These are phyloP conservation scores for Asterella californica DNA, from an alignment of 225 moss, liverwort and hornwort species.

Conservation along the genomic window DNA sequence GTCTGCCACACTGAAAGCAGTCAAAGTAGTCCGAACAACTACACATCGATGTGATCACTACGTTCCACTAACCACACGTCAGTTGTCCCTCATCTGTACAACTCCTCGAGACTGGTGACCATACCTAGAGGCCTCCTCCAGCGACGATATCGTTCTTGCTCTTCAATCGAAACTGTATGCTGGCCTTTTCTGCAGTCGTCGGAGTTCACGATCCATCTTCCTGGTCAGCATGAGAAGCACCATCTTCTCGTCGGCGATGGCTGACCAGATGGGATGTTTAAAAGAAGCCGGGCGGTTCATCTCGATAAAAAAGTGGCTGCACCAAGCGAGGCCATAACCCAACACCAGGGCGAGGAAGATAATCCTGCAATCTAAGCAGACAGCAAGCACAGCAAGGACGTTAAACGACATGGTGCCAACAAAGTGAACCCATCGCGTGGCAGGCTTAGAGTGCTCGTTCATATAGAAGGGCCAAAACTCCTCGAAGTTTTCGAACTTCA, in stretches of 20 bases:
- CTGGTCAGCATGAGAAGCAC: constrained; percentile 81
- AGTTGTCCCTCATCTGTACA: constrained; percentile 18
- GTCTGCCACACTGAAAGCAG: not conserved
- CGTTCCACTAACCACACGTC: not conserved
- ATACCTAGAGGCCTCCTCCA: not conserved
- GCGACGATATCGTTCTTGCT: not conserved
- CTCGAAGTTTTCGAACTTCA: constrained; percentile 86
- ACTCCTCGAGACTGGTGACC: constrained; percentile 6
- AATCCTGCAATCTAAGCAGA: constrained; percentile 78
- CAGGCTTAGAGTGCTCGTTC: constrained; percentile 81
- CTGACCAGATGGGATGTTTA: constrained; percentile 86
- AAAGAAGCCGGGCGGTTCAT: constrained; percentile 73
- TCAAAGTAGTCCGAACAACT: not conserved
- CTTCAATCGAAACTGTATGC: constrained; percentile 33
- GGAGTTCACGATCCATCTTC: constrained; percentile 88
- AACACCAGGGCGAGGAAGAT: constrained; percentile 70
- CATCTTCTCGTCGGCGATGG: constrained; percentile 90
- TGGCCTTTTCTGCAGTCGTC: constrained; percentile 88
- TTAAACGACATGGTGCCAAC: constrained; percentile 60
- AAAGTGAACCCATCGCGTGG: constrained; percentile 77
- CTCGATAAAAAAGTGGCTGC: constrained; percentile 91
- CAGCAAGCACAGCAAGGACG: constrained; percentile 61
- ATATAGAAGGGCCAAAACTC: constrained; percentile 98
- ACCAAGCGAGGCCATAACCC: constrained; percentile 90
- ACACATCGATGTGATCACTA: not conserved